Conservation (phyloP, 257 asterid genomes). For the Nicotiana tabacum region DNA sequence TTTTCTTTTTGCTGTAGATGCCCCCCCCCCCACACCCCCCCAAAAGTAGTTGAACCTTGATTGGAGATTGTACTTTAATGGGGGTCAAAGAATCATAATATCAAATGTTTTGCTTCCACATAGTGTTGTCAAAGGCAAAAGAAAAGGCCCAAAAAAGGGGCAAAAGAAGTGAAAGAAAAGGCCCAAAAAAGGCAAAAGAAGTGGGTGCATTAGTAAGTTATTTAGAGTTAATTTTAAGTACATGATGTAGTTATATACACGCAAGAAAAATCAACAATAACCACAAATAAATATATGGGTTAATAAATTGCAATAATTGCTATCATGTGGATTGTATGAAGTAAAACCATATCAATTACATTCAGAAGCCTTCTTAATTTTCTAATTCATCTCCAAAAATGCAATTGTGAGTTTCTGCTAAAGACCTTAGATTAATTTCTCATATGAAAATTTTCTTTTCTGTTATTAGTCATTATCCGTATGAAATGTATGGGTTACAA, state of each 20-base stretch:
- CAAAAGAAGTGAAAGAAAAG: too few species aligned
- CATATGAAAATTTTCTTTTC: not conserved
- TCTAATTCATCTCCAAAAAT: not conserved
- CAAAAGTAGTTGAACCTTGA: not conserved
- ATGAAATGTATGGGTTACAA: not conserved
- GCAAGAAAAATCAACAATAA: not conserved
- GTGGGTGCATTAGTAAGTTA: not conserved
- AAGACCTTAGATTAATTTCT: not conserved
- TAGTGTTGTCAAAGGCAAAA: not conserved
- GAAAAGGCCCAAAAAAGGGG: too few species aligned
- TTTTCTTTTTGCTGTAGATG: not conserved
- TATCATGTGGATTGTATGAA: not conserved
- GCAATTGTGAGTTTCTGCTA: not conserved
- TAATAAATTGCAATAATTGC: not conserved
- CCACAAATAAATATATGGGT: not conserved
- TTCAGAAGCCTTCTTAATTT: not conserved
- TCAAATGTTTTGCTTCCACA: not conserved
- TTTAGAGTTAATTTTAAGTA: not conserved
- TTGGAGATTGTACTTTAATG: not conserved
- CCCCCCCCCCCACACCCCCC: not conserved
- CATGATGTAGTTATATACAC: not conserved
- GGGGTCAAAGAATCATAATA: not conserved
- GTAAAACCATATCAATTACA: not conserved
- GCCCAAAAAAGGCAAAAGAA: too few species aligned
- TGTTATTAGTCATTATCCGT: not conserved